A percentile compares a stretch with the other conserved stretches of the same genome.
These are phyloP conservation scores for Fusarium albidum DNA, from an alignment of 2,329 filamentous ascomycete genomes.

Conservation along the genomic window DNA sequence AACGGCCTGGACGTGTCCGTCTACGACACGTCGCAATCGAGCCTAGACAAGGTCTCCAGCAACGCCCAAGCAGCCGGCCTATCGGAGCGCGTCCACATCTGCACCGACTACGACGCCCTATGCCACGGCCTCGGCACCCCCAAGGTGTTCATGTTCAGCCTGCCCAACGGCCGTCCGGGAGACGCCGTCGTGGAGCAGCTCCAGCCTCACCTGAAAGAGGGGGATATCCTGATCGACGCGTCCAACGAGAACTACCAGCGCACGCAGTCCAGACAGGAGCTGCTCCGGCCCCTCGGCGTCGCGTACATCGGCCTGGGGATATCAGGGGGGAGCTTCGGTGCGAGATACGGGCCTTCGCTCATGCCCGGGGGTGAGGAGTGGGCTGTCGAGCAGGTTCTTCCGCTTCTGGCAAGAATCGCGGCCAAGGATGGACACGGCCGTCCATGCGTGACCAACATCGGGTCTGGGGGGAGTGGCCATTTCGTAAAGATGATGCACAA, in stretches of 20 bases:
- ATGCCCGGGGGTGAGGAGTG: slow-evolving; percentile 69
- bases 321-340: slow-evolving; percentile 74
- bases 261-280: slow-evolving; percentile 69
- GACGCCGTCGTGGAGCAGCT: slow-evolving; percentile 15
- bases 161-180: slow-evolving; percentile 22
- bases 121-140: slow-evolving; percentile 18
- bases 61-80: slow-evolving; percentile 7
- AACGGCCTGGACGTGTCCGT: slow-evolving; percentile 13
- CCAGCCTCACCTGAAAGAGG: slow-evolving; percentile 57
- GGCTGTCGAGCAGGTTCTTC: slow-evolving; percentile 65
- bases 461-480: slow-evolving; percentile 71
- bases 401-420: slow-evolving; percentile 66
- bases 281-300: slow-evolving; percentile 64
- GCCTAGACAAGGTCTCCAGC: slow-evolving; percentile 12
- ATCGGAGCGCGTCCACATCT: slow-evolving; percentile 13
- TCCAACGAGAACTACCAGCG: slow-evolving; percentile 73
- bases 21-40: slow-evolving; percentile 1
- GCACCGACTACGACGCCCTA: slow-evolving; percentile 22
- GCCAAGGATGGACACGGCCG: slow-evolving; percentile 66
- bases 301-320: slow-evolving; percentile 74
- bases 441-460: slow-evolving; percentile 68
- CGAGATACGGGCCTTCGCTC: slow-evolving; percentile 71
- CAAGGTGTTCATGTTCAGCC: slow-evolving; percentile 30
- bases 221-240: slow-evolving; percentile 74
- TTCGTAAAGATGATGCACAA: slow-evolving; percentile 83